phyloP scores from a whole-genome alignment of 2,329 filamentous ascomycete genomes.

The Ceratocystiopsis minuta region DNA sequence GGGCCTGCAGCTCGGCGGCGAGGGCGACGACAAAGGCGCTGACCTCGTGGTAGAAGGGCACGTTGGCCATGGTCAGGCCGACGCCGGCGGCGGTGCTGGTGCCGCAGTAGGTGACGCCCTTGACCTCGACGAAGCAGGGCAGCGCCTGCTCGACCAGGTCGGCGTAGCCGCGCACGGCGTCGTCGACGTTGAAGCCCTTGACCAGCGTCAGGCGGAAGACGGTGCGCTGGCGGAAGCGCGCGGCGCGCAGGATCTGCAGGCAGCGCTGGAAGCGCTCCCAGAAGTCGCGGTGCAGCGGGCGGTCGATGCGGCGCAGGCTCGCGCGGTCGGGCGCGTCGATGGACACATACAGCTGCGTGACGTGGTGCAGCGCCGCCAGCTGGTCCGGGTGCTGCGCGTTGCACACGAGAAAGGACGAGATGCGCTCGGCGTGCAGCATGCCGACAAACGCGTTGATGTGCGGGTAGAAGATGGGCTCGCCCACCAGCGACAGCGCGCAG shows the following conservation, averaged over 20 bases:
- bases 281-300: slow-evolving; percentile 86
- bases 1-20: slow-evolving; percentile 45
- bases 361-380: slow-evolving; percentile 60
- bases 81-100: slow-evolving; percentile 70
- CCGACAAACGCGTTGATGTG: slow-evolving; percentile 83
- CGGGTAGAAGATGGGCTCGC: slow-evolving; percentile 97
- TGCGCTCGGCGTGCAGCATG: slow-evolving; percentile 69
- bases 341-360: slow-evolving; percentile 90
- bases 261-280: slow-evolving; percentile 92
- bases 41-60: slow-evolving; percentile 89
- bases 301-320: slow-evolving; percentile 70
- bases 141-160: slow-evolving; percentile 71
- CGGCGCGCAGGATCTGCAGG: slow-evolving; percentile 71
- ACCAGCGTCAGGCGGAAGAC: slow-evolving; percentile 91
- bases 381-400: slow-evolving; percentile 94
- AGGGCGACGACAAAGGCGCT: slow-evolving; percentile 64
- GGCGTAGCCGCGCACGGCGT: slow-evolving; percentile 80
- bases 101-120: slow-evolving; percentile 93
- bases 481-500: slow-evolving; percentile 80
- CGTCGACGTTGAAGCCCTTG: slow-evolving; percentile 94
- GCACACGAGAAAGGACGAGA: slow-evolving; percentile 89
- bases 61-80: slow-evolving; percentile 90
- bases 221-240: slow-evolving; percentile 71
- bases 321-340: slow-evolving; percentile 90
- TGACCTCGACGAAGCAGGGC: slow-evolving; percentile 87